Evolutionary conservation across 345 rosid genomes (phyloP), one percentile per base, ranked within the genome.

Genomic region (Aethionema arabicum): DNA sequence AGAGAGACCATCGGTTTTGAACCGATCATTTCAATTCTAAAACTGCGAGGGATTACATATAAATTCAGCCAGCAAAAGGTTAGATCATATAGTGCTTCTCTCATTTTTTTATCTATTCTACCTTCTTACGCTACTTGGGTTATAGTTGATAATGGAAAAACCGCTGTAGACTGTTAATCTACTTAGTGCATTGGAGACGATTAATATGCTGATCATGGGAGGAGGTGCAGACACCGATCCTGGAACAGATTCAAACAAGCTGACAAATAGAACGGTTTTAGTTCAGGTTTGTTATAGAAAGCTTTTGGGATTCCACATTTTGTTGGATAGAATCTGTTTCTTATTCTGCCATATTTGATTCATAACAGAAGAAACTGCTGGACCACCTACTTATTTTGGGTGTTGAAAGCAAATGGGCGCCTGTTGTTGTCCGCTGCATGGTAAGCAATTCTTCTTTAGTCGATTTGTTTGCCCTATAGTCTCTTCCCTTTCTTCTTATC

Each of bases 41-140:
- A 76, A 76, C 80, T 83, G 59, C 83, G 95, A 61, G 92, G 95
- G 57, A 82, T 75, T 68, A 72, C 86, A 32, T 90, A 90, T 72
- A 83, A 84, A 67, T 95, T 90, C 71, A 87, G 96, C 64, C 88
- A 90, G 50, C 99, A 95, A 66, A 95, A 95, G 99, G 99, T 95
- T 80, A 70, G 90, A 77, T 83, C 74, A 77, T 76, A 29, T 52
- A 70, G 65, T 63, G 61, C 61, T 49, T 51, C 64, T 38, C 51
- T 15, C 42, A 8, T 9, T 50, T 59, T 59, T 39, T 6, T 9
- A 50, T 51, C 7, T 39, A 44, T 58, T 36, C 10, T 70, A 52
- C 41, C 47, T 57, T 54, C 65, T 45, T 27, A 58, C 70, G 58
- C 64, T 78, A 82, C 69, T 79, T 59, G 64, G 64, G 63, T 79